Evolutionary conservation across 108 stramenopile genomes (phyloP), one percentile per base, ranked within the genome.

Genomic region (Cyclotella atomus): DNA sequence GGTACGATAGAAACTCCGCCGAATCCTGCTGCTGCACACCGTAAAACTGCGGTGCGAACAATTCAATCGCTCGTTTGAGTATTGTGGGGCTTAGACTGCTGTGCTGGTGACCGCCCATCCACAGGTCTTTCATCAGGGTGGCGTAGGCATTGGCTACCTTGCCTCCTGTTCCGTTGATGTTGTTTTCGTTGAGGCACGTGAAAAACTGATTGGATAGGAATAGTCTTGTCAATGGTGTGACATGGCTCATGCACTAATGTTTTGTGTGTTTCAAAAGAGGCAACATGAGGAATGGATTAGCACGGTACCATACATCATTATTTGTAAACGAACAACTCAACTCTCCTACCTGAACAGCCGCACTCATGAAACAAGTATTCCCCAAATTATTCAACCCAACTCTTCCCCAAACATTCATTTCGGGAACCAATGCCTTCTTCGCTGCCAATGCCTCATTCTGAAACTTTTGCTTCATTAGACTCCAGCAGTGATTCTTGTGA

Each of bases 351-450:
- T 93, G 97, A 32, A 99, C 45, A 15, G 91, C 89, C 24, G 94
- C 87, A 69, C 95, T 97, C 88, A 99, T 92, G 81, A 96, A 99
- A 80, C 98, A 99, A 15, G 98, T 98, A 83, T 99, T 99, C 0
- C 97, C 98, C 59, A 99, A 71, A 70, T 99, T 98, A 36, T 78
- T 81, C 46, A 99, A 75, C 7, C 98, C 98, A 15, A 97, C 91
- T 15, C 79, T 70, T 20, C 89, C 91, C 64, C 66, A 66, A 24
- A 30, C 49, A 7, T 23, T 15, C 23, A 30, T 32, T 28, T 45
- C 43, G 30, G 57, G 29, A 61, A 68, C 10, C 35, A 46, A 43
- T n/a, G 21, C 71, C 53, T n/a, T 20, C 1, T 43, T 53, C 43
- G 25, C n/a, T 50, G 66, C 68, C 49, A 44, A 49, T 35, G 20